Percentiles rank a stretch among this genome's conserved stretches.
These are phyloP conservation scores for Prunus yedoensis DNA, from an alignment of 331 rosid genomes.

Conservation along the genomic window DNA sequence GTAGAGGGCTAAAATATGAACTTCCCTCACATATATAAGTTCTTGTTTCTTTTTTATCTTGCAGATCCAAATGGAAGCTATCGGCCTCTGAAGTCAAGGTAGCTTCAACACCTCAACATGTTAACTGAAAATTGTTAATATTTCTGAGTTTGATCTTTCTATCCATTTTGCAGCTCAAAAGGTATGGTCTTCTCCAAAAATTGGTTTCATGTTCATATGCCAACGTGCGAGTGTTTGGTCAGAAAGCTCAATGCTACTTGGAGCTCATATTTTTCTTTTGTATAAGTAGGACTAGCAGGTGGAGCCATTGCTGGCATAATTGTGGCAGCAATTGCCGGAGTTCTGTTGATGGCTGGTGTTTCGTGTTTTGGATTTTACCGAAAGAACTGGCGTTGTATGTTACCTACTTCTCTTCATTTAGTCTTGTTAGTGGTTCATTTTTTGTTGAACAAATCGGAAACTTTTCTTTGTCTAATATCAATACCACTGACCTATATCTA, in stretches of 20 bases:
- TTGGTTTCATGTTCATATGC: constrained; percentile 19
- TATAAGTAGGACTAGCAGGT: constrained; percentile 56
- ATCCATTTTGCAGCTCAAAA: constrained; percentile 62
- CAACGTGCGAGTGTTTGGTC: constrained; percentile 1
- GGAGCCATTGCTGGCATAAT: constrained; percentile 67
- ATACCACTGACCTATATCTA: not conserved
- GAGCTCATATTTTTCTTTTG: constrained; percentile 39
- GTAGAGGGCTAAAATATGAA: constrained; percentile 1
- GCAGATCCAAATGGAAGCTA: constrained; percentile 69
- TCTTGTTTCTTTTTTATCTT: constrained; percentile 23
- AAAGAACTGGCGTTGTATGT: constrained; percentile 50
- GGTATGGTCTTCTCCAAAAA: constrained; percentile 52
- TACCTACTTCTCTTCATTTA: not conserved
- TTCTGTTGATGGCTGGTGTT: constrained; percentile 45
- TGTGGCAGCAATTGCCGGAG: constrained; percentile 48
- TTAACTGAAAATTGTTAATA: constrained; percentile 10
- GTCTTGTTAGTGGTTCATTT: not conserved
- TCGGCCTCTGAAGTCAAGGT: constrained; percentile 53
- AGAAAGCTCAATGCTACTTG: constrained; percentile 19
- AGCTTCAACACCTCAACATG: constrained; percentile 27
- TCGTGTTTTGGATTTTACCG: constrained; percentile 44
- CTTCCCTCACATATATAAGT: not conserved
- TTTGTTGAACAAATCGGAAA: not conserved
- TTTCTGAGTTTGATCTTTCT: constrained; percentile 22
- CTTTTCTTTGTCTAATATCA: not conserved